phyloP scores from a whole-genome alignment of 257 asterid species.

The Fraxinus quadrangulata region DNA sequence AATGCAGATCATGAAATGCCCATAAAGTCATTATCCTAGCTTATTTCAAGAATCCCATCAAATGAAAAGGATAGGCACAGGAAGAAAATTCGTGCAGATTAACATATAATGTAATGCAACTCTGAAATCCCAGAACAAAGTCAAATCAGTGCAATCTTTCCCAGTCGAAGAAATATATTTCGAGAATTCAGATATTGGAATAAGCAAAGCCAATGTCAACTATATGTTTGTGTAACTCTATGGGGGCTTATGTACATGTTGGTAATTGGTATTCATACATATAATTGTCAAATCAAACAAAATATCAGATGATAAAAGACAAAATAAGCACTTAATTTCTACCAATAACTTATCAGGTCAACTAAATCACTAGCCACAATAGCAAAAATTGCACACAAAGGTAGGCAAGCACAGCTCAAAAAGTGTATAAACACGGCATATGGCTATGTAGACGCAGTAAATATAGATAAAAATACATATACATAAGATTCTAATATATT shows the following conservation, averaged over 20 bases:
- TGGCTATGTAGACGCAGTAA: background rate
- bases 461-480: background rate
- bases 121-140: background rate
- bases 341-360: background rate
- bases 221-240: background rate
- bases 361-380: background rate
- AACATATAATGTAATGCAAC: background rate
- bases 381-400: background rate
- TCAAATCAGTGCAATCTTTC: background rate
- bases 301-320: background rate
- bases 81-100: background rate
- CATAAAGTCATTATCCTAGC: background rate
- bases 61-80: background rate
- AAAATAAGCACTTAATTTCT: background rate
- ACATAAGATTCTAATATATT: background rate
- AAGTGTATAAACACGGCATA: background rate
- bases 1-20: background rate
- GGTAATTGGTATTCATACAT: background rate
- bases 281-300: background rate
- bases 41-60: background rate
- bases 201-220: background rate
- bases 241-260: background rate
- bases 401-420: slow-evolving; percentile 1
- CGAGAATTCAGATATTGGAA: background rate
- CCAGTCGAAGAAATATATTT: background rate